Conservation (phyloP, 2,329 filamentous ascomycete genomes). For the Pestalotiopsis sp. region DNA sequence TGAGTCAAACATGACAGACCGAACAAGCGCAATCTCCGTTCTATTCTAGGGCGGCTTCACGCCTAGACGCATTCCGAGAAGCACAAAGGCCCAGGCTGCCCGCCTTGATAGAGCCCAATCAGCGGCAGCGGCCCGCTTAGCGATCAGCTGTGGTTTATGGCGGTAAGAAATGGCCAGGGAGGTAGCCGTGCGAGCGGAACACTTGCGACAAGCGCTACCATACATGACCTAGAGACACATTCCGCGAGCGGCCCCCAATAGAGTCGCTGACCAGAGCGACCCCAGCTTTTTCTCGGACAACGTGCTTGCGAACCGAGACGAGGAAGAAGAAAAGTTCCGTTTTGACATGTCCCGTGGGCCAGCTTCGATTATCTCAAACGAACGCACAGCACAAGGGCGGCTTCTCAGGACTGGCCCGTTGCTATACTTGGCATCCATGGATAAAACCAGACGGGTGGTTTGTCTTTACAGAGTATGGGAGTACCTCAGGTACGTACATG, state of each 20-base stretch:
- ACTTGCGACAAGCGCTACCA: conserved; percentile 4
- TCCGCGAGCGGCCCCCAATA: conserved; percentile 16
- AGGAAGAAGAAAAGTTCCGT: neutral
- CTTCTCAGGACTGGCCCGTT: neutral
- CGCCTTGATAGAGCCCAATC: conserved; percentile 23
- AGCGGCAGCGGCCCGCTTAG: conserved; percentile 26
- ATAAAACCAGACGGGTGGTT: neutral
- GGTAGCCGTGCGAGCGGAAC: conserved; percentile 31
- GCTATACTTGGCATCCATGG: conserved; percentile 6
- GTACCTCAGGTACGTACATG: neutral
- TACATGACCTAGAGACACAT: conserved; percentile 5
- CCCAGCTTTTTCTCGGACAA: neutral
- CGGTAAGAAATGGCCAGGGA: conserved; percentile 15
- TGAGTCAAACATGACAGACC: conserved; percentile 14
- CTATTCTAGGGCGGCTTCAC: conserved; percentile 27
- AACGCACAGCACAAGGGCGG: neutral
- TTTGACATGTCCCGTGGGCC: neutral
- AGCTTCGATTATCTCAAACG: neutral
- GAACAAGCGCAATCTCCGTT: conserved; percentile 17
- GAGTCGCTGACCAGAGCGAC: conserved; percentile 20
- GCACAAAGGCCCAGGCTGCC: conserved; percentile 16
- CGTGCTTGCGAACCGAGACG: neutral
- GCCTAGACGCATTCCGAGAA: conserved; percentile 22
- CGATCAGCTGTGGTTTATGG: conserved; percentile 18
- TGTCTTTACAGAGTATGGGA: neutral